Base-by-base conservation (phyloP, 495 filamentous ascomycete genomes). In the Lophiotrema nucula region DNA sequence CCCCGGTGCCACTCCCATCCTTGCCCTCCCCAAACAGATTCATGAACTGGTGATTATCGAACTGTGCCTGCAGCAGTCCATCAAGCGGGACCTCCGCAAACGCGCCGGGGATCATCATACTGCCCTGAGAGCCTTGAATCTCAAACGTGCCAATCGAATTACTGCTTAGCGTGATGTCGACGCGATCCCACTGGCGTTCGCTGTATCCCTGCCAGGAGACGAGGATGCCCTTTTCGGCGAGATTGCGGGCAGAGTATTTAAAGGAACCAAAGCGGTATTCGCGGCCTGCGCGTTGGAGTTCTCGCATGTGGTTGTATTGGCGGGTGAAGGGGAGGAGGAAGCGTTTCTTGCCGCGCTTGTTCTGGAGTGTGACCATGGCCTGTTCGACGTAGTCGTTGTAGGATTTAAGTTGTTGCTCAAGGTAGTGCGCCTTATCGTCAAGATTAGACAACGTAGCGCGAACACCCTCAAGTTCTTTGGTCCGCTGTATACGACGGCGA, bases 381-480 rank as follows among this genome's bases (percentile, higher is more conserved):
- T 97, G 92, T 77, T 99, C 93, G 66, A 99, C 96, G 69, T 97
- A 97, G 73, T 97, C 90, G 69, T 99, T 96, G 77, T 97, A 99
- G 59, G 85, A 90, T 77, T 96, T 95, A 38, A 96, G 81, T 73
- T 97, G 95, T 58, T 88, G 85, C 65, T 99, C 95, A 1, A 99
- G 80, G 74, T 90, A 97, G 45, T 81, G 79, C 22, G 93, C 91
- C 72, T 99, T 97, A 62, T 95, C 89, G 70, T 90, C 88, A 49
- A 99, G 76, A 59, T 92, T 88, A 8, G 76, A 77, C 25, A 96
- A 83, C 4, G 93, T 99, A 60, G 89, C 74, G 18, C 88, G 83
- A 37, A 96, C 89, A 58, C 88, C 86, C 63, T 97, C 93, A 35
- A 97, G 72, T 71, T 99, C 95, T 26, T 89, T 84, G 65, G 92